Conservation (phyloP, 768 basidiomycete genomes). For the Lactarius pseudohatsudake region DNA sequence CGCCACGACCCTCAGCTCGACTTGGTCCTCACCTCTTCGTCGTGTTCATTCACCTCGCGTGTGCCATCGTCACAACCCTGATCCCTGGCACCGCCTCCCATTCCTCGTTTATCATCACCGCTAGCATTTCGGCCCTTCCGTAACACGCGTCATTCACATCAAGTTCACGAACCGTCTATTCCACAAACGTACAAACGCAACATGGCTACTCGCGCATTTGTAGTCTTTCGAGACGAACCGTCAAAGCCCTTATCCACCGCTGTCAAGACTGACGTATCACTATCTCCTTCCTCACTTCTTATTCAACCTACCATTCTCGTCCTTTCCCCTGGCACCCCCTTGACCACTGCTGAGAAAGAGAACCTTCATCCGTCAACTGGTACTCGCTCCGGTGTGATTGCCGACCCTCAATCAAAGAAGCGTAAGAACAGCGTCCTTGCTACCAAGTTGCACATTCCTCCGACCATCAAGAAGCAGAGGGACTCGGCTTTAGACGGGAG, state of each 20-base stretch:
- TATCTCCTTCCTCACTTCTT: constrained; percentile 34
- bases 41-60: constrained; percentile 25
- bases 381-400: constrained; percentile 47
- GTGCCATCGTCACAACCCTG: constrained; percentile 22
- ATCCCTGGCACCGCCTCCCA: constrained; percentile 25
- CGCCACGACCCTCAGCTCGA: constrained; percentile 1
- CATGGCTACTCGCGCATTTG: constrained; percentile 61
- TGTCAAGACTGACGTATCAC: constrained; percentile 33
- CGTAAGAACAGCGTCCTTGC: constrained; percentile 59
- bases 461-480: constrained; percentile 45
- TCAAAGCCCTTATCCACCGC: constrained; percentile 39
- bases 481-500: constrained; percentile 49
- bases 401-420: constrained; percentile 50
- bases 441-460: constrained; percentile 46
- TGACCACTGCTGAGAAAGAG: constrained; percentile 59
- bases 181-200: constrained; percentile 24
- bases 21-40: constrained; percentile 21
- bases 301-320: constrained; percentile 33
- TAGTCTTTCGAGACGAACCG: constrained; percentile 61
- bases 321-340: constrained; percentile 31
- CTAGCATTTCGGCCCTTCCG: constrained; percentile 9
- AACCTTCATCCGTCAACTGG: constrained; percentile 77
- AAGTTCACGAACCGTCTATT: constrained; percentile 21
- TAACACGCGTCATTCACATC: constrained; percentile 25
- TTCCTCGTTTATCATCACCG: constrained; percentile 9